Conservation (phyloP, 164 flowering plant species). For the Nymphaea colorata region DNA sequence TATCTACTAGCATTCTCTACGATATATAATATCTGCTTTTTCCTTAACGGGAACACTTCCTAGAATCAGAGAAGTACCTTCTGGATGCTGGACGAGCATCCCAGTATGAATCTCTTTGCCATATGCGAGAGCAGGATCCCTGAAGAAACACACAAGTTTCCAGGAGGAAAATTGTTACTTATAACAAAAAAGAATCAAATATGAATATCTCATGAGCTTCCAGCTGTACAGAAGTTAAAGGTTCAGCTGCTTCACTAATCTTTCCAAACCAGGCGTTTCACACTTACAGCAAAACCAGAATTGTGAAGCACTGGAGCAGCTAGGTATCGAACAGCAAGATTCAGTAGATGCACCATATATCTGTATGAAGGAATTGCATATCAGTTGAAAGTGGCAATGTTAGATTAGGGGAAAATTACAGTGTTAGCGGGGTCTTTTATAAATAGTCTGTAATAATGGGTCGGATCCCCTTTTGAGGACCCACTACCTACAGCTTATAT, state of each 20-base stretch:
- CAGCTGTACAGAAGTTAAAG: background rate
- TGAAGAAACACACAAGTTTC: conserved; percentile 13
- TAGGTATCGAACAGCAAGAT: conserved; percentile 61
- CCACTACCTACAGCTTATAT: too few species aligned
- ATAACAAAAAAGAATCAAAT: background rate
- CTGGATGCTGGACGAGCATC: conserved; percentile 84
- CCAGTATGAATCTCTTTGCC: conserved; percentile 99
- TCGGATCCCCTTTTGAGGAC: too few species aligned
- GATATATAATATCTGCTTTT: too few species aligned
- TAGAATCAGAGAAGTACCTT: conserved; percentile 32
- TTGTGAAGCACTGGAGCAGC: conserved; percentile 92
- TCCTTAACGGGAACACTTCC: background rate
- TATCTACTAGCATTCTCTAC: too few species aligned
- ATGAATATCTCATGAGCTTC: background rate
- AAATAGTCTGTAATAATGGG: too few species aligned
- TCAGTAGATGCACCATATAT: conserved; percentile 90
- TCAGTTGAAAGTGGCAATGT: background rate
- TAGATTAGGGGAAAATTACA: too few species aligned
- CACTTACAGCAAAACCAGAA: conserved; percentile 92
- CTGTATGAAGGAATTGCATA: conserved; percentile 22
- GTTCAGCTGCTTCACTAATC: background rate
- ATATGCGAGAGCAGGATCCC: conserved; percentile 97
- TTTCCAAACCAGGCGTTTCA: background rate
- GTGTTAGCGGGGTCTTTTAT: too few species aligned
- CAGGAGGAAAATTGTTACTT: too few species aligned